phyloP scores from a whole-genome alignment of 495 filamentous ascomycete species.

The Trichoderma asperelloides region DNA sequence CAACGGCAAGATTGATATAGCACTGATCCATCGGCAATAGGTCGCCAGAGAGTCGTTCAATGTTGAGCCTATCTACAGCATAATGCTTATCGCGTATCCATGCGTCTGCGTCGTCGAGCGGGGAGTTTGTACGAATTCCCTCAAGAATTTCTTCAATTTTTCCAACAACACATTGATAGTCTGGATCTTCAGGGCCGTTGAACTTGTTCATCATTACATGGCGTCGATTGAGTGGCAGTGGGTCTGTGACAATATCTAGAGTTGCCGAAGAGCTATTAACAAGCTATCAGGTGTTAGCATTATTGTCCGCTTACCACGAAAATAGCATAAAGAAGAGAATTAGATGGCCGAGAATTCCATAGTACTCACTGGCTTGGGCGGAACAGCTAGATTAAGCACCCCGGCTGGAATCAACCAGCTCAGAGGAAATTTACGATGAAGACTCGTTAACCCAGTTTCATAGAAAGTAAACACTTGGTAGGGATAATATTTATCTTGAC shows the following conservation, averaged over 20 bases:
- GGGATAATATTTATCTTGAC: conserved; percentile 6
- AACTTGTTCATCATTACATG: conserved; percentile 23
- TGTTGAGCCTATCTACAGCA: conserved; percentile 18
- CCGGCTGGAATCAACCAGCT: no score
- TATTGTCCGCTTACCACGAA: no score
- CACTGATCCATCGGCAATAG: conserved; percentile 24
- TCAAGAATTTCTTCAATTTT: conserved; percentile 16
- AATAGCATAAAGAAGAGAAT: conserved; percentile 5
- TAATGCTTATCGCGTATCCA: conserved; percentile 20
- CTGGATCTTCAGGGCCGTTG: conserved; percentile 11
- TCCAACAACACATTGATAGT: conserved; percentile 14
- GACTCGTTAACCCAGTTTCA: conserved; percentile 10
- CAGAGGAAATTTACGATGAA: conserved; percentile 15
- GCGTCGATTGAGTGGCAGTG: conserved; percentile 19
- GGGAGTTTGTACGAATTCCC: conserved; percentile 16
- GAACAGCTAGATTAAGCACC: no score
- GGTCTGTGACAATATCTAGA: conserved; percentile 14
- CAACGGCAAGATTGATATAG: conserved; percentile 26
- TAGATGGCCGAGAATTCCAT: not conserved
- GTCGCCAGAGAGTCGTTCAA: conserved; percentile 29
- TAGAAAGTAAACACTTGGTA: conserved; percentile 11
- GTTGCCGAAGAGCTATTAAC: conserved; percentile 13
- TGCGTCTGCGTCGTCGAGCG: conserved; percentile 17
- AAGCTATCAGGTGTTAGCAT: conserved; percentile 17
- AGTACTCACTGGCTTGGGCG: no score